A percentile compares a stretch with the other conserved stretches of the same genome.
Evolutionary conservation across 257 asterid species (phyloP).

Genomic region (Mitragyna speciosa): DNA sequence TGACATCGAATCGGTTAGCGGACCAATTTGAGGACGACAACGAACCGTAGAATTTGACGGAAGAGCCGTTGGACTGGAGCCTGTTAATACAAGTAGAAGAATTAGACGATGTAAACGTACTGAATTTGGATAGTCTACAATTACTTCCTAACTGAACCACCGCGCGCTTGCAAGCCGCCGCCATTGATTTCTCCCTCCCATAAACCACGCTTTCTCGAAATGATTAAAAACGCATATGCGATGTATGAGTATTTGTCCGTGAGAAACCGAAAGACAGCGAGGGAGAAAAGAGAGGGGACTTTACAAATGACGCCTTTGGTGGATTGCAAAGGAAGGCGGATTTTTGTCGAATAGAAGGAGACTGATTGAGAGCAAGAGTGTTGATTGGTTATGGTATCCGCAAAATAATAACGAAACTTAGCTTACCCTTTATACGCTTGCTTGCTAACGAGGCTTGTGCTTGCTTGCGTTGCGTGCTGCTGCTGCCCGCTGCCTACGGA

Average conservation of each 20-base stretch:
- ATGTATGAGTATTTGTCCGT: neutral
- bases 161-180: conserved; percentile 36
- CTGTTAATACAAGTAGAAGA: conserved; percentile 15
- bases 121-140: conserved; percentile 29
- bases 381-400: conserved; percentile 1
- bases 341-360: neutral
- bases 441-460: conserved; percentile 1
- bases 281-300: neutral
- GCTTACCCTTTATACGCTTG: conserved; percentile 4
- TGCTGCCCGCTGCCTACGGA: too few species aligned
- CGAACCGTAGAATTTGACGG: conserved; percentile 26
- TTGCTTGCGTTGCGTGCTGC: neutral
- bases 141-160: conserved; percentile 28
- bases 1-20: conserved; percentile 23
- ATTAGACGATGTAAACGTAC: conserved; percentile 15
- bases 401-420: neutral
- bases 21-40: conserved; percentile 32
- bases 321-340: neutral
- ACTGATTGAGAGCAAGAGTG: neutral
- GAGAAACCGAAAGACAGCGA: neutral
- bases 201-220: neutral
- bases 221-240: neutral
- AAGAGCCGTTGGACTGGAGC: conserved; percentile 10
- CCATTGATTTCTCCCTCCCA: conserved; percentile 11
- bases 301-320: too few species aligned